These are phyloP conservation scores for Leptographium radiaticola DNA, from an alignment of 2,329 filamentous ascomycete genomes.

Conservation along the genomic window DNA sequence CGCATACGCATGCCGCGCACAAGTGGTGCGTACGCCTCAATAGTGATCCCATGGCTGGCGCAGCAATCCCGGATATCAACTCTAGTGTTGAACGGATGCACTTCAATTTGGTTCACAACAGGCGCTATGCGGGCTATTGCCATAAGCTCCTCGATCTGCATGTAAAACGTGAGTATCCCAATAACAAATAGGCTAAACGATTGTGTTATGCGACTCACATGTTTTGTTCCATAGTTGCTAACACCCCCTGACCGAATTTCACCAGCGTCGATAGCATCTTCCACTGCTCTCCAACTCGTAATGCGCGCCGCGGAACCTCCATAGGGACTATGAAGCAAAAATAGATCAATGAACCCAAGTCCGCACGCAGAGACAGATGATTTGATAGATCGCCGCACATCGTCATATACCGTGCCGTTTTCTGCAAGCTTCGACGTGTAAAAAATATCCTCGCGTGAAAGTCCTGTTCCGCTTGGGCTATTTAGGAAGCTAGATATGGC, in stretches of 20 bases:
- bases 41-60: slow-evolving; percentile 49
- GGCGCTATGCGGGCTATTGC: slow-evolving; percentile 48
- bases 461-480: slow-evolving; percentile 16
- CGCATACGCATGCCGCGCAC: slow-evolving; percentile 57
- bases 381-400: slow-evolving; percentile 52
- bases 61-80: slow-evolving; percentile 54
- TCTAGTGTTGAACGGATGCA: slow-evolving; percentile 72
- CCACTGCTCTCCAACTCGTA: slow-evolving; percentile 63
- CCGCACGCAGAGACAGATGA: slow-evolving; percentile 51
- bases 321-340: slow-evolving; percentile 68
- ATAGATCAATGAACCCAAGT: slow-evolving; percentile 65
- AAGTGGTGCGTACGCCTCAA: slow-evolving; percentile 72
- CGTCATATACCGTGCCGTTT: slow-evolving; percentile 51
- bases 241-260: slow-evolving; percentile 62
- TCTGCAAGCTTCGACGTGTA: slow-evolving; percentile 69
- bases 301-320: slow-evolving; percentile 55
- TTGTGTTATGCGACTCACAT: slow-evolving; percentile 32
- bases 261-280: slow-evolving; percentile 61
- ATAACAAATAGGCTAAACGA: background rate
- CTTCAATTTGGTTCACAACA: slow-evolving; percentile 67
- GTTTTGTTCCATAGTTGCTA: slow-evolving; percentile 64
- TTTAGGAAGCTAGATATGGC: slow-evolving; percentile 48
- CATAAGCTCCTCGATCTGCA: slow-evolving; percentile 55
- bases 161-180: background rate
- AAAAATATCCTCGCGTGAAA: slow-evolving; percentile 58